These are phyloP conservation scores for Starmerella potacharoeniae DNA, from an alignment of 805 yeast species.

Conservation along the genomic window DNA sequence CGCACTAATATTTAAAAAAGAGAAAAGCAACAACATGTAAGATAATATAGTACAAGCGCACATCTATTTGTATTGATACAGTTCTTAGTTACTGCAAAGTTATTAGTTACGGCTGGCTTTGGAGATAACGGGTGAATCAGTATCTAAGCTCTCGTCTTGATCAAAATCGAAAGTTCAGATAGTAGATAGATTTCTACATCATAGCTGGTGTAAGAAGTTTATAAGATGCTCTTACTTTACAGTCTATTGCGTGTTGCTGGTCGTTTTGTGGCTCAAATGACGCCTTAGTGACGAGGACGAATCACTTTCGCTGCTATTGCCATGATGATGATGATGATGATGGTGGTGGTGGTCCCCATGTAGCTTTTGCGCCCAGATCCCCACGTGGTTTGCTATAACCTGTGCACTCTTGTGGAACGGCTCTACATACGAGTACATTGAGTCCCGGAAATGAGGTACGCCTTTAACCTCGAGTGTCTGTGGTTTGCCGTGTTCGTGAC, in stretches of 20 bases:
- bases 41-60: too few species aligned
- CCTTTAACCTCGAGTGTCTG: constrained; percentile 20
- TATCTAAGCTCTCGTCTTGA: too few species aligned
- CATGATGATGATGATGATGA: too few species aligned
- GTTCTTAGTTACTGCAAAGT: too few species aligned
- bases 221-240: too few species aligned
- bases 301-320: neutral
- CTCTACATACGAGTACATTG: constrained; percentile 21
- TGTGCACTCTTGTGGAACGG: constrained; percentile 10
- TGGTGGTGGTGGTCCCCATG: neutral
- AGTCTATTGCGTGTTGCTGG: too few species aligned
- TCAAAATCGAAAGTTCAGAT: neutral
- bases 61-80: too few species aligned
- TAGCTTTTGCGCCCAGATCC: neutral
- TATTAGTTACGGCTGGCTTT: too few species aligned
- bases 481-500: constrained; percentile 1
- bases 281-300: neutral
- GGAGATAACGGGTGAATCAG: too few species aligned
- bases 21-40: neutral
- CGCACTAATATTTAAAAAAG: neutral
- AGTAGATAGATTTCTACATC: neutral
- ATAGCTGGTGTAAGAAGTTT: neutral
- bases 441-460: constrained; percentile 17
- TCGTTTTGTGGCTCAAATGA: neutral
- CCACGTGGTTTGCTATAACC: neutral